phyloP scores from a whole-genome alignment of 345 rosid genomes.

The Eucalyptus sp. region DNA sequence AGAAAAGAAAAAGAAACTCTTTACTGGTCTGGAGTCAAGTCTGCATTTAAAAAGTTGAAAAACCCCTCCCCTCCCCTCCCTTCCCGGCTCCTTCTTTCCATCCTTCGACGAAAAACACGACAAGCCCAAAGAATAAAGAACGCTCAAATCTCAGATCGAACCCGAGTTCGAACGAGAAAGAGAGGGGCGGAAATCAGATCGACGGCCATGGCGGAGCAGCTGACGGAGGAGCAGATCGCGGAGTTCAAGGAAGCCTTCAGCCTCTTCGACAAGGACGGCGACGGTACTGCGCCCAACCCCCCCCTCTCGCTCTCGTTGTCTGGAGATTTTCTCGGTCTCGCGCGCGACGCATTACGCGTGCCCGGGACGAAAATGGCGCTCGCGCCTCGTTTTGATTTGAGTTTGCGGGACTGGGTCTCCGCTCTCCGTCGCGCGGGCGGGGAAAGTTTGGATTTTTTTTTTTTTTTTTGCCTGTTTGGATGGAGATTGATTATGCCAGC shows the following conservation, averaged over 20 bases:
- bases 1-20: no score
- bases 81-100: not conserved
- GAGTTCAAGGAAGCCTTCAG: conserved; percentile 24
- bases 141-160: not conserved
- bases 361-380: not conserved
- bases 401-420: not conserved
- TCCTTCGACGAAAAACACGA: not conserved
- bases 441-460: not conserved
- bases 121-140: not conserved
- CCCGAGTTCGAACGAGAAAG: not conserved
- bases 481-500: not conserved
- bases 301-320: not conserved
- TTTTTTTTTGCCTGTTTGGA: not conserved
- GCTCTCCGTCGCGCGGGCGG: not conserved
- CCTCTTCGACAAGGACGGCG: conserved; percentile 26
- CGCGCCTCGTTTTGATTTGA: not conserved
- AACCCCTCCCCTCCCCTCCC: not conserved
- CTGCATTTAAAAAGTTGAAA: not conserved
- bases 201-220: conserved; percentile 6
- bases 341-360: not conserved
- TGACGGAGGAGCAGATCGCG: conserved; percentile 22
- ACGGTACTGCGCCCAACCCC: not conserved
- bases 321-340: not conserved
- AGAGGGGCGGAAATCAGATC: not conserved
- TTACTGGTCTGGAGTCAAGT: not conserved